Evolutionary conservation across 2,329 filamentous ascomycete genomes (phyloP), one percentile per base, ranked within the genome.

Genomic region (Pestalotiopsis sp.): DNA sequence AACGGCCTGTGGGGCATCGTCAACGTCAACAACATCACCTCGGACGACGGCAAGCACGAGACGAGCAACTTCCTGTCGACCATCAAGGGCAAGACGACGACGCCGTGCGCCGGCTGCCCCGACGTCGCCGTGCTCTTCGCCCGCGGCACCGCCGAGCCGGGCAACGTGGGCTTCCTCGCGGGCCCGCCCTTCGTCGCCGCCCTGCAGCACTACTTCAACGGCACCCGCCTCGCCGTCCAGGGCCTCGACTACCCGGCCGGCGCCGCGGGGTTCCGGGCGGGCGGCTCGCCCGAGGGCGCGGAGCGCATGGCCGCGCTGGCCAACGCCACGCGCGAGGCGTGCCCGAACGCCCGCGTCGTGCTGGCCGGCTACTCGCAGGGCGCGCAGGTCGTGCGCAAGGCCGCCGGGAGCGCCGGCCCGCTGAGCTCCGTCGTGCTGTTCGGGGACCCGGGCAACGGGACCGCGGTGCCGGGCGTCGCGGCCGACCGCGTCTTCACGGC

Each of bases 301-400:
- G 23, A 36, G 17, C 23, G 31, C 9, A 73, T 74, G 27, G 20
- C 27, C 14, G 60, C 23, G 7, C 31, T 63, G 39, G 57, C 52
- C 69, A 14, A 71, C 39, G 13, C 78, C 77, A 38, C 79, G 76
- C 67, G 67, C 65, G 49, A 73, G 13, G 67, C 74, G 6, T 84
- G 83, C 67, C 81, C 82, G 0, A 72, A 74, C 45, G 83, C 81
- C 1, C 77, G 80, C 49, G 72, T 84, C 45, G 81, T 83, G 4
- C 76, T 84, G 73, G 75, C 80, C 11, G 83, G 82, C 6, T 84
- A 77, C 62, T 75, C 74, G 11, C 76, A 78, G 65, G 77, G 77
- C 36, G 74, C 71, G 3, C 76, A 77, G 69, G 66, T 78, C 23
- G 72, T 76, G 23, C 74, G 76, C 68, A 76, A 75, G 27, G 74